These are phyloP conservation scores for Tuber brumale DNA, from an alignment of 495 filamentous ascomycete genomes.

Conservation along the genomic window DNA sequence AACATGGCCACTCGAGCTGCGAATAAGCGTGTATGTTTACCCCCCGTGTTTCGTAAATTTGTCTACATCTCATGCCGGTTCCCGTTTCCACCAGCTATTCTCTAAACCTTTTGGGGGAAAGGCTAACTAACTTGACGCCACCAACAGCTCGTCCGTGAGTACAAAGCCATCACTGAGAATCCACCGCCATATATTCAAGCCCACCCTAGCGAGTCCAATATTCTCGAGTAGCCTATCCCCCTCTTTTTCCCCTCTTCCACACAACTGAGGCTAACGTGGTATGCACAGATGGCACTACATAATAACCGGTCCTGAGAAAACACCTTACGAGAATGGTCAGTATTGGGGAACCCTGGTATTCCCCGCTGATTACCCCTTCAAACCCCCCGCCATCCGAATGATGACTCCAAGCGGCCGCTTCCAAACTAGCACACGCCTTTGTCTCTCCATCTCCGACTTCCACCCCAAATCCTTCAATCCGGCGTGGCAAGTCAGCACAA, in stretches of 20 bases:
- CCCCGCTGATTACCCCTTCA: conserved; percentile 93
- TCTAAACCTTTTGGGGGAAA: not conserved
- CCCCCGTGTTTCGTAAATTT: conserved; percentile 12
- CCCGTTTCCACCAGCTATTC: not conserved
- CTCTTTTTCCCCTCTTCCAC: conserved; percentile 14
- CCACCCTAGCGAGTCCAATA: conserved; percentile 90
- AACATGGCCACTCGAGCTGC: conserved; percentile 75
- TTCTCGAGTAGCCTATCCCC: conserved; percentile 63
- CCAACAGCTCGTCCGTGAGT: conserved; percentile 79
- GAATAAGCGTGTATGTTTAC: conserved; percentile 65
- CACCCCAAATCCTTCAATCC: conserved; percentile 97
- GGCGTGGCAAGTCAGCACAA: conserved; percentile 97
- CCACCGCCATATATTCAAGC: conserved; percentile 90
- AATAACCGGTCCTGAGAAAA: conserved; percentile 88
- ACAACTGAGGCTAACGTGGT: conserved; percentile 12
- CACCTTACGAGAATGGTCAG: conserved; percentile 88
- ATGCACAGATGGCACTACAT: conserved; percentile 89
- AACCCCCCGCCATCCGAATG: conserved; percentile 96
- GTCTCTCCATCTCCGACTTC: conserved; percentile 92
- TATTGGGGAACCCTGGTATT: conserved; percentile 98
- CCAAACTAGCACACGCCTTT: conserved; percentile 83
- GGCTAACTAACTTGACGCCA: conserved; percentile 16
- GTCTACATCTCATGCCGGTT: not conserved
- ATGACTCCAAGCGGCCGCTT: conserved; percentile 95
- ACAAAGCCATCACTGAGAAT: conserved; percentile 81